Evolutionary conservation across 2,329 filamentous ascomycete genomes (phyloP), one percentile per base, ranked within the genome.

Genomic region (Aureobasidium pullulans): DNA sequence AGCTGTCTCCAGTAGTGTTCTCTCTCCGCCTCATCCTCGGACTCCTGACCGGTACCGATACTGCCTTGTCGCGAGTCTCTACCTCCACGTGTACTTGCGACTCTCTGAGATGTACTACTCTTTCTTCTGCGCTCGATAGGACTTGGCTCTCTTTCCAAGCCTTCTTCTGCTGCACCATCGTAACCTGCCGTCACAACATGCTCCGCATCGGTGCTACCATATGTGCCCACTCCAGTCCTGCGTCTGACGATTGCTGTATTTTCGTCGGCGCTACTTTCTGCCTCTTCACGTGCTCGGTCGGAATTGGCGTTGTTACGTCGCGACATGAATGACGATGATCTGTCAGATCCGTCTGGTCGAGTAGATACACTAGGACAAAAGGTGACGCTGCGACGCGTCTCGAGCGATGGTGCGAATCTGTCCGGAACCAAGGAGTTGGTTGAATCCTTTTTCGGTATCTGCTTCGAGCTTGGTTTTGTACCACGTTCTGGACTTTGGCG

Each of bases 1-100:
- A 82, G 70, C 34, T 69, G 68, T 65, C 75, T 75, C 79, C 81
- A 84, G 81, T 85, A 84, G 43, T 70, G 65, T 7, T 68, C 64
- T 9, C 66, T 60, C 36, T 68, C 61, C 34, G 70, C 67, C 1
- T 63, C 64, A 29, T 64, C 61, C 11, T 62, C 63, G 15, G 60
- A 47, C 19, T 39, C 29, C 15, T 39, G 46, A 11, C 47, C 31
- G 23, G 36, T 53, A 3, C 40, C 40, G 10, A 37, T 5, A 42
- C 57, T 59, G 29, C 46, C 36, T 19, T 50, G 57, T 16, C 57
- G 32, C 2, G 57, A 53, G 5, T 44, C 57, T 19, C 46, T 59
- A 23, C 47, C 39, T 36, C 37, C 37, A 16, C 47, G 31, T 7
- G 47, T 15, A 37, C 36, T 32, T n/a, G 28, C 15, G n/a, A 36